Percentiles rank a stretch among this genome's conserved stretches.
Evolutionary conservation across 805 yeast genomes (phyloP).

Genomic region (Clavispora carvajalis): DNA sequence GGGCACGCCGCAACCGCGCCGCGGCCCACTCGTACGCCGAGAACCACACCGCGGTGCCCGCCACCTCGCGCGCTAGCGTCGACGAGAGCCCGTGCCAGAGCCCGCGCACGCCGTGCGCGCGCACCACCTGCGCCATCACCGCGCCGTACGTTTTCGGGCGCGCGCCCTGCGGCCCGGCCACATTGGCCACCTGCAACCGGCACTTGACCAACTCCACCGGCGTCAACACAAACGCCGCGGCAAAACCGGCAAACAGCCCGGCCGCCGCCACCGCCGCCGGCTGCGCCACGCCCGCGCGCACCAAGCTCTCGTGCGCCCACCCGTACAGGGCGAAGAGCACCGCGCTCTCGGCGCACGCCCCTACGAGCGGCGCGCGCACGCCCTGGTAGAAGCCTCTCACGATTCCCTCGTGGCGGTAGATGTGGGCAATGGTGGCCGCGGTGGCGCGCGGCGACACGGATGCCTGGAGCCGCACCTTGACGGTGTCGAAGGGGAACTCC

Average conservation of each 20-base stretch:
- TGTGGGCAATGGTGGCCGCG: slow-evolving; percentile 56
- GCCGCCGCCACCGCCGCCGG: slow-evolving; percentile 74
- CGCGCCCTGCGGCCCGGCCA: slow-evolving; percentile 18
- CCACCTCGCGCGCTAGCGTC: slow-evolving; percentile 75
- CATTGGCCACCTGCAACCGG: slow-evolving; percentile 64
- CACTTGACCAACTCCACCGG: slow-evolving; percentile 93
- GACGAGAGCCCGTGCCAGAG: slow-evolving; percentile 86
- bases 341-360: slow-evolving; percentile 89
- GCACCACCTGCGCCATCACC: slow-evolving; percentile 33
- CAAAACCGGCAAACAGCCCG: slow-evolving; percentile 80
- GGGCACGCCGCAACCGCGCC: slow-evolving; percentile 25
- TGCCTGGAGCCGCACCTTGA: slow-evolving; percentile 82
- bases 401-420: slow-evolving; percentile 63
- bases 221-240: slow-evolving; percentile 77
- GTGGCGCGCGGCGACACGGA: slow-evolving; percentile 43
- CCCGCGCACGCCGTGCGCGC: slow-evolving; percentile 58
- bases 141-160: too few relatives aligned
- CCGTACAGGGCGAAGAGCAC: slow-evolving; percentile 67
- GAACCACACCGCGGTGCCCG: slow-evolving; percentile 94
- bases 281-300: slow-evolving; percentile 63
- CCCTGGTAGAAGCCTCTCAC: slow-evolving; percentile 76
- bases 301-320: slow-evolving; percentile 14
- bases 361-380: slow-evolving; percentile 72
- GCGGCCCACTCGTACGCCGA: slow-evolving; percentile 70
- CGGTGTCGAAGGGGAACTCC: slow-evolving; percentile 91